phyloP scores from a whole-genome alignment of 2,329 filamentous ascomycete genomes.

The Sphaerulina vaccinii region DNA sequence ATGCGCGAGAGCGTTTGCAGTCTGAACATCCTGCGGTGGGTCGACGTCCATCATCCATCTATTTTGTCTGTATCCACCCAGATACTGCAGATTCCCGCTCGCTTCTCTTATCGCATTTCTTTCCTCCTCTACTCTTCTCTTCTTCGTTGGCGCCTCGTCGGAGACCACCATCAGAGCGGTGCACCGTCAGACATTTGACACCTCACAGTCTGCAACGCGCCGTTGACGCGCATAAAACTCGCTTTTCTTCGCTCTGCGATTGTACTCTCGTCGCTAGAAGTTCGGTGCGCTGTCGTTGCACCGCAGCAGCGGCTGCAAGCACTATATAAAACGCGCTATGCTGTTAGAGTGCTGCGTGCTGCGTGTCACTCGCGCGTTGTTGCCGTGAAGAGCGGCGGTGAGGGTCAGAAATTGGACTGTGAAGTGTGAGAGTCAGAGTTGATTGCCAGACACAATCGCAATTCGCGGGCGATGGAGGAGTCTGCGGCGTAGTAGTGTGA shows the following conservation, averaged over 20 bases:
- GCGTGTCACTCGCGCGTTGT: not conserved
- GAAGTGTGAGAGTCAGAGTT: not conserved
- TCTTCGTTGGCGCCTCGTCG: constrained; percentile 17
- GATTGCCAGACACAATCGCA: not conserved
- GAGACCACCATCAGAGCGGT: not conserved
- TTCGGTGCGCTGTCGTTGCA: not conserved
- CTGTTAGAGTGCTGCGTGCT: not conserved
- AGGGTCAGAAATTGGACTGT: not conserved
- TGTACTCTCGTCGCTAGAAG: not conserved
- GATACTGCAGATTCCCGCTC: constrained; percentile 21
- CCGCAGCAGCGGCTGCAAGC: not conserved
- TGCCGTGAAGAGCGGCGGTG: not conserved
- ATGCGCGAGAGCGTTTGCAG: not conserved
- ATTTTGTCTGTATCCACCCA: constrained; percentile 17
- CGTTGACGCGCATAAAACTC: not conserved
- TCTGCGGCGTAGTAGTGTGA: not conserved
- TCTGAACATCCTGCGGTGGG: not conserved
- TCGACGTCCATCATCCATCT: constrained; percentile 23
- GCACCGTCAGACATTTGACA: constrained; percentile 1
- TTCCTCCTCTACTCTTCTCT: constrained; percentile 8
- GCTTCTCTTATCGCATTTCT: constrained; percentile 18
- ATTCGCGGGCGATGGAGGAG: not conserved
- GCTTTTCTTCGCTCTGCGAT: not conserved
- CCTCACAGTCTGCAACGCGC: not conserved
- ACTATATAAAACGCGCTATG: not conserved